Base-by-base conservation (phyloP, 2,329 filamentous ascomycete species). In the Nemania sp. region DNA sequence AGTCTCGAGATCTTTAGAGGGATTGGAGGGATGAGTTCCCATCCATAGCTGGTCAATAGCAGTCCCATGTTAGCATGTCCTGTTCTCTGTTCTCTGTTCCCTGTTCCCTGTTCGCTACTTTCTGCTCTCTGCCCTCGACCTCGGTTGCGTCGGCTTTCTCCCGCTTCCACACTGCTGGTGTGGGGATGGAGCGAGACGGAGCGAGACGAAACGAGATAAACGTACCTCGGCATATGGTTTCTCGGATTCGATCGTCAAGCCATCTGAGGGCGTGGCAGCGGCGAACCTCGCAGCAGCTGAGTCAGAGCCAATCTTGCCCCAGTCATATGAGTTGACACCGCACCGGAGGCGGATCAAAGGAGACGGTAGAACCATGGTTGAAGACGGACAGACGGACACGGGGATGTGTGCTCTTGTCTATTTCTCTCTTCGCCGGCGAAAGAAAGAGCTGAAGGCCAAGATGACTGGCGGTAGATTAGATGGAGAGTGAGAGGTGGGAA, bases 281-380 rank as follows among this genome's bases (percentile, higher is more conserved):
- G 93, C 94, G 76, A 90, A 98, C 70, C 88, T 90, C 66, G 95
- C 95, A 52, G 93, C 95, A 13, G 93, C 90, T 49, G 94, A 98
- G 59, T 90, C 85, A 64, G 85, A 85, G 71, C 95, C 95, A 73
- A 92, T 85, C 82, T 99, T 99, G 67, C 94, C 95, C 95, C 95
- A 99, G 80, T 97, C 95, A 75, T 99, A 99, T 77, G 93, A 97
- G 78, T 98, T 98, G 73, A 96, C 92, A 73, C 94, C 95, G 80
- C 90, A 93, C 76, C 90, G 88, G 67, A 98, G 87, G 69, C 92
- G 87, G 74, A 97, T 83, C 54, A 98, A 80, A 71, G 94, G 93
- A 63, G 95, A 86, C 73, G 90, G 90, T 84, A 93, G 57, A 54
- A 72, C 69, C 67, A 72, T 72, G 51, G 21, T 67, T 18, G 46